Evolutionary conservation across 108 stramenopile genomes (phyloP).

Genomic region (Nannochloropsis oceanica): DNA sequence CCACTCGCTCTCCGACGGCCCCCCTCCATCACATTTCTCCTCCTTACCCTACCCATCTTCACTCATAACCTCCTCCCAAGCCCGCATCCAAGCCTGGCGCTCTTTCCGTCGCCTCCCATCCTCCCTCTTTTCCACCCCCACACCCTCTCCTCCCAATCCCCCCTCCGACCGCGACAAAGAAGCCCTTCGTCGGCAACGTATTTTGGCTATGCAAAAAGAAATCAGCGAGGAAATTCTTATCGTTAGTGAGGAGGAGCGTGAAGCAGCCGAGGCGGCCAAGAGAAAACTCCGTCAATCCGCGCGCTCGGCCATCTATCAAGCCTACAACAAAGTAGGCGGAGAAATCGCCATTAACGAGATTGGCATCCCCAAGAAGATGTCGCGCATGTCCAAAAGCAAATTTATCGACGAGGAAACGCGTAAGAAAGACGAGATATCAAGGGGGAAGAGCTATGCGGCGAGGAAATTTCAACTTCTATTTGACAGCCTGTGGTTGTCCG

Average conservation of each 20-base stretch:
- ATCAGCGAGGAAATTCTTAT: neutral
- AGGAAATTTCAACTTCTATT: neutral
- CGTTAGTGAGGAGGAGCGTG: neutral
- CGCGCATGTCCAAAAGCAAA: neutral
- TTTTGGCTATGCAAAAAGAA: neutral
- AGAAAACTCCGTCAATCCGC: neutral
- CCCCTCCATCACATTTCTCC: neutral
- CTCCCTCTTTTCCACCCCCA: neutral
- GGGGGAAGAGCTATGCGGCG: neutral
- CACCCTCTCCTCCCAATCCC: neutral
- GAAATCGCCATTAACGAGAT: neutral
- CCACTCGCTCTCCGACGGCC: neutral
- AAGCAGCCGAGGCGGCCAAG: neutral
- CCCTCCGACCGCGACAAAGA: neutral
- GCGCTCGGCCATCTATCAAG: neutral
- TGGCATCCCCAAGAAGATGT: neutral
- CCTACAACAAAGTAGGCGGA: neutral
- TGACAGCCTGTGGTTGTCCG: neutral
- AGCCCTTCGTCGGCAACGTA: neutral
- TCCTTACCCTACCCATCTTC: neutral
- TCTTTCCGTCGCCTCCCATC: neutral
- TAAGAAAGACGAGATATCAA: neutral
- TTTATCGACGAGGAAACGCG: neutral
- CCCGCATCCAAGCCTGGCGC: neutral
- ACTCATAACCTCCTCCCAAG: neutral